Conservation (phyloP, 208 protist species). For the Borovskyia barvae region DNA sequence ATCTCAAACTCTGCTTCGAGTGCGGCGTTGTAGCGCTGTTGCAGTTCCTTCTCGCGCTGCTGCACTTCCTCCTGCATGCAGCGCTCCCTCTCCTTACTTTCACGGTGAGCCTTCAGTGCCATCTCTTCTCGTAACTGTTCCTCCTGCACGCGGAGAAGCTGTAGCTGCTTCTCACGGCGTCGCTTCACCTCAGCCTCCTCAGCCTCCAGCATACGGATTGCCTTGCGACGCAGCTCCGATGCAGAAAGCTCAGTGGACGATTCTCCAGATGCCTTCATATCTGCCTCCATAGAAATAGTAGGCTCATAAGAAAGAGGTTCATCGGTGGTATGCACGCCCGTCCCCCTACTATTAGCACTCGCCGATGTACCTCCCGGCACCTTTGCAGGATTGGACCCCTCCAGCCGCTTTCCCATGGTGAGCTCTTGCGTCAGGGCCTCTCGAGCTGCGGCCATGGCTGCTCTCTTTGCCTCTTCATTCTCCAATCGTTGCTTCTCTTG, state of each 20-base stretch:
- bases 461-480: slow-evolving; percentile 34
- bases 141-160: slow-evolving; percentile 33
- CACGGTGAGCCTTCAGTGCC: slow-evolving; percentile 48
- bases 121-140: slow-evolving; percentile 29
- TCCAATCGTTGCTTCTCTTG: slow-evolving; percentile 26
- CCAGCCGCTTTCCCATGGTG: slow-evolving; percentile 22
- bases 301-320: slow-evolving; percentile 27
- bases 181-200: slow-evolving; percentile 51
- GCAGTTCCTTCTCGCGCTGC: slow-evolving; percentile 28
- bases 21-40: slow-evolving; percentile 33
- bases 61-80: slow-evolving; percentile 31
- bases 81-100: slow-evolving; percentile 48
- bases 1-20: slow-evolving; percentile 39
- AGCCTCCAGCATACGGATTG: slow-evolving; percentile 71
- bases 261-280: not conserved
- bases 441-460: slow-evolving; percentile 57
- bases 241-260: not conserved
- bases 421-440: slow-evolving; percentile 58
- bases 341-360: too few species aligned
- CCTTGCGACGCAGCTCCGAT: slow-evolving; percentile 50
- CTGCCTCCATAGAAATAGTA: slow-evolving; percentile 11
- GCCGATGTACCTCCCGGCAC: too few species aligned
- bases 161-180: slow-evolving; percentile 35
- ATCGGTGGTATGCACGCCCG: too few species aligned
- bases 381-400: too few species aligned